Evolutionary conservation across 164 flowering plant genomes (phyloP).

Genomic region (Magnolia officinalis): DNA sequence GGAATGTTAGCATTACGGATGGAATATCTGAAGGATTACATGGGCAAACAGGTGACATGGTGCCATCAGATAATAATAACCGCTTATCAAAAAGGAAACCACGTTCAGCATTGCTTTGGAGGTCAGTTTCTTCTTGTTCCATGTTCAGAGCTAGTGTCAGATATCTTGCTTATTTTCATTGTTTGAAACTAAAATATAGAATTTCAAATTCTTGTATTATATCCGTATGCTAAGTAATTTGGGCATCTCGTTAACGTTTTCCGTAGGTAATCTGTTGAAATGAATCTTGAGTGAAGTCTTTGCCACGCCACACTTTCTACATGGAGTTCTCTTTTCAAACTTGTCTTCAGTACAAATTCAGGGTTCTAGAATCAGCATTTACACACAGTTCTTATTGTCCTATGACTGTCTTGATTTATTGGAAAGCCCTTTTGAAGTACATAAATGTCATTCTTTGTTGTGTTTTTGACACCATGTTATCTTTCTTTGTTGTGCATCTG

Average conservation of each 20-base stretch:
- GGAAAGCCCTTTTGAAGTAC: neutral
- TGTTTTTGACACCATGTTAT: too few relatives aligned
- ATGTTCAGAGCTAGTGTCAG: neutral
- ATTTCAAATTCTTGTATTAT: neutral
- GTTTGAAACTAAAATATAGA: neutral
- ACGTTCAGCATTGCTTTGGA: constrained; percentile 94
- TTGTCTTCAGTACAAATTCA: neutral
- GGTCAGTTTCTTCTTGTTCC: constrained; percentile 40
- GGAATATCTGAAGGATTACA: constrained; percentile 41
- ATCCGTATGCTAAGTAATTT: neutral
- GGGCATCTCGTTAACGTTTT: neutral
- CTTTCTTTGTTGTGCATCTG: too few relatives aligned
- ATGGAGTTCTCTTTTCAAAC: neutral
- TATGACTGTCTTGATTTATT: too few relatives aligned
- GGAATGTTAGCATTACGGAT: constrained; percentile 49
- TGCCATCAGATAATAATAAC: constrained; percentile 34
- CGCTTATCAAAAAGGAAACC: constrained; percentile 59
- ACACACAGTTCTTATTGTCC: neutral
- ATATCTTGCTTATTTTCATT: neutral
- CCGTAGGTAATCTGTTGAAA: neutral
- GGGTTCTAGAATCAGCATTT: neutral
- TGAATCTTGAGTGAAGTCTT: neutral
- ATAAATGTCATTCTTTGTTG: neutral
- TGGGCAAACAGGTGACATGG: constrained; percentile 31
- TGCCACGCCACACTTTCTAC: neutral